Evolutionary conservation across 345 rosid genomes (phyloP).

Genomic region (Anacardium occidentale): DNA sequence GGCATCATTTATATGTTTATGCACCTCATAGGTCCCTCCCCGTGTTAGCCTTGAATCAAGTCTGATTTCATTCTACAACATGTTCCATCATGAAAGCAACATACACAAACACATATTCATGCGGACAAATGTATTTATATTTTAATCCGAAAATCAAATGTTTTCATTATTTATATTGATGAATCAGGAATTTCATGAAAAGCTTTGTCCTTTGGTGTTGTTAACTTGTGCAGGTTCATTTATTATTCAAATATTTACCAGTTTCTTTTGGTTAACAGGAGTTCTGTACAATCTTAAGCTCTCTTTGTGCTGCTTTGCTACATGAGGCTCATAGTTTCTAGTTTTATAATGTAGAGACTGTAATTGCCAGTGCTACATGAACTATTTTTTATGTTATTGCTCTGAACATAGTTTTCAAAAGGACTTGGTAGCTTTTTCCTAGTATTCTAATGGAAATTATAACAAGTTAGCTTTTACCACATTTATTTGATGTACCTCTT

Average conservation of each 20-base stretch:
- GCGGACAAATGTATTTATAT: background rate
- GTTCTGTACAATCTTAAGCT: background rate
- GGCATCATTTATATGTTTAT: background rate
- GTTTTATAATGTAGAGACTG: background rate
- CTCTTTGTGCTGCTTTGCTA: background rate
- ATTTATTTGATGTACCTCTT: background rate
- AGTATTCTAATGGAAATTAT: background rate
- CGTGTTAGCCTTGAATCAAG: too few relatives aligned
- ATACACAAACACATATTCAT: too few relatives aligned
- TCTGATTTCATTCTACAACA: background rate
- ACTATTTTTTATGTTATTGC: too few relatives aligned
- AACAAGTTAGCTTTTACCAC: background rate
- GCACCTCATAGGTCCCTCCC: background rate
- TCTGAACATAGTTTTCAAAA: too few relatives aligned
- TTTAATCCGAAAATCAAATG: background rate
- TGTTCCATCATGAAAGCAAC: too few relatives aligned
- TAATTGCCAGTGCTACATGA: too few relatives aligned
- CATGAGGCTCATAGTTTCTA: background rate
- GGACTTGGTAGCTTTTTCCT: background rate
- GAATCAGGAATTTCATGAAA: background rate
- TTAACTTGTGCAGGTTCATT: background rate
- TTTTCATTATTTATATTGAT: background rate
- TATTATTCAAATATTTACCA: background rate
- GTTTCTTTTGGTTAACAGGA: background rate
- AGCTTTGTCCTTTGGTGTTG: slow-evolving; percentile 1